These are phyloP conservation scores for Chlamydomonas sp. DNA, from an alignment of 139 green algal genomes.

Conservation along the genomic window DNA sequence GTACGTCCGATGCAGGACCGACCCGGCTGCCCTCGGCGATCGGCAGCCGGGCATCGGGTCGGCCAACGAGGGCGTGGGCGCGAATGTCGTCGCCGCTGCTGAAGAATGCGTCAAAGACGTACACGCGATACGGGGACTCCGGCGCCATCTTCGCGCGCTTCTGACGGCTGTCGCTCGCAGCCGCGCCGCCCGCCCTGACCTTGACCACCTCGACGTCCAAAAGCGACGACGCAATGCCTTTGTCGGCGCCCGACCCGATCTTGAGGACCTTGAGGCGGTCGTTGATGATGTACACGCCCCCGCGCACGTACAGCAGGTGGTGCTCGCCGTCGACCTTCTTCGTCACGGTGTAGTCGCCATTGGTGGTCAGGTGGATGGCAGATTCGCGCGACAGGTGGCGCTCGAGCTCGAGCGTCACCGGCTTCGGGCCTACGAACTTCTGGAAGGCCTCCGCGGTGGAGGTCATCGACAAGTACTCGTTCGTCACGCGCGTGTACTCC, in stretches of 20 bases:
- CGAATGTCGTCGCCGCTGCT: no score
- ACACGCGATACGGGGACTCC: no score
- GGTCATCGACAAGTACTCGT: not conserved
- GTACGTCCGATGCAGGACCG: no score
- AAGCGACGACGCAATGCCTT: not conserved
- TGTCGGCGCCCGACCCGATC: not conserved
- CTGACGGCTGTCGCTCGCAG: no score
- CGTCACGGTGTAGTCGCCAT: not conserved
- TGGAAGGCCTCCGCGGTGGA: not conserved
- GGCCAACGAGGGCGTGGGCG: no score
- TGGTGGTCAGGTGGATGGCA: not conserved
- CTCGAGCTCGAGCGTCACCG: not conserved
- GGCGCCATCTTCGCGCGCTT: no score
- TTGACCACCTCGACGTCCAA: not conserved
- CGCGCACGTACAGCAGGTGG: not conserved
- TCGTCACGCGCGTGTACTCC: not conserved
- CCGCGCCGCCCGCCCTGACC: not conserved
- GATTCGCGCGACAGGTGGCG: not conserved
- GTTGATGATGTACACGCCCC: not conserved
- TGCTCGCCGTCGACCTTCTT: conserved; percentile 7
- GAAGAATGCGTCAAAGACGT: no score
- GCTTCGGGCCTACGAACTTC: not conserved
- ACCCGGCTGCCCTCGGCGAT: no score
- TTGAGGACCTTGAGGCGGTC: not conserved
- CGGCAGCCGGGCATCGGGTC: no score